phyloP scores from a whole-genome alignment of 495 filamentous ascomycete genomes.

The Bathelium albidoporum region DNA sequence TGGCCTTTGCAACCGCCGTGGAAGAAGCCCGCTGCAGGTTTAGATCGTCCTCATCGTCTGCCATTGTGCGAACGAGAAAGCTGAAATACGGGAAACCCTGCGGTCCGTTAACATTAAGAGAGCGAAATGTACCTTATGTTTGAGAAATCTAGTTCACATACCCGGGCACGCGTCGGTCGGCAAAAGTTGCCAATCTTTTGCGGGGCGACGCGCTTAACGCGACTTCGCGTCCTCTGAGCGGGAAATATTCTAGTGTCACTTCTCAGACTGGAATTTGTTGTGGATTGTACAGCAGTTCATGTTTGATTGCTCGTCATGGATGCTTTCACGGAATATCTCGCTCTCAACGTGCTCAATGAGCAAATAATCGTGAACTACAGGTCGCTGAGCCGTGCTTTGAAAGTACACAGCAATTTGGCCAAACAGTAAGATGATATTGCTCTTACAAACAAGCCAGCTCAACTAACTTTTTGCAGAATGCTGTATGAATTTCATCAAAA shows the following conservation, averaged over 20 bases:
- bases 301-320: not conserved
- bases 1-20: slow-evolving; percentile 18
- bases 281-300: too few relatives aligned
- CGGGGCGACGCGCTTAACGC: not conserved
- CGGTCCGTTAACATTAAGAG: not conserved
- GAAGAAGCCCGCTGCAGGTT: slow-evolving; percentile 25
- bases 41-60: slow-evolving; percentile 29
- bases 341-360: slow-evolving; percentile 66
- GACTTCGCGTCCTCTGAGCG: not conserved
- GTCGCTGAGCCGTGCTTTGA: slow-evolving; percentile 62
- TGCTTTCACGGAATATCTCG: slow-evolving; percentile 61
- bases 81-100: not conserved
- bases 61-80: not conserved
- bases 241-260: not conserved
- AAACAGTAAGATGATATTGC: slow-evolving; percentile 54
- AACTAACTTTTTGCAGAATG: slow-evolving; percentile 46
- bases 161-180: too few relatives aligned
- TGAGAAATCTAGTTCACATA: too few relatives aligned
- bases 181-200: not conserved
- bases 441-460: not conserved
- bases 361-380: slow-evolving; percentile 76
- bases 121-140: not conserved
- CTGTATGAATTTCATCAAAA: slow-evolving; percentile 76
- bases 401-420: slow-evolving; percentile 70
- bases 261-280: not conserved